Percentiles rank a stretch among this genome's conserved stretches.
These are phyloP conservation scores for Dimargaris cristalligena DNA, from an alignment of 192 early-diverging fungal species.

Conservation along the genomic window DNA sequence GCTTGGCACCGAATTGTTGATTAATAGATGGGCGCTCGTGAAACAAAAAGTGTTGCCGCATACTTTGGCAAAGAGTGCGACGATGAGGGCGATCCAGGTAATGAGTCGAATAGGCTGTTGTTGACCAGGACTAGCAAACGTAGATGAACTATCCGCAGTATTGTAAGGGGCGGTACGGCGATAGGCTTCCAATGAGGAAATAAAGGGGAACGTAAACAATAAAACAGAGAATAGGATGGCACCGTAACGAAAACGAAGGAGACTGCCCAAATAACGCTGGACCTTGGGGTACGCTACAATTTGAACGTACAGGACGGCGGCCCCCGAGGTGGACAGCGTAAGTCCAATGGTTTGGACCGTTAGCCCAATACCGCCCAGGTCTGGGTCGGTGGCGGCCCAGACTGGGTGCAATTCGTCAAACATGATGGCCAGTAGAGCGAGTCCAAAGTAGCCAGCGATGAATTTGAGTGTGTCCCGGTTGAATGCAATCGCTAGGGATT, in stretches of 20 bases:
- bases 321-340: background rate
- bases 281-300: background rate
- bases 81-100: background rate
- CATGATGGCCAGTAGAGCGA: background rate
- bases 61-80: background rate
- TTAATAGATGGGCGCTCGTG: background rate
- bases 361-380: background rate
- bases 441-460: too few relatives aligned
- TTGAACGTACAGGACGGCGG: background rate
- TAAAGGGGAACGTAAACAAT: too few relatives aligned
- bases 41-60: background rate
- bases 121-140: too few relatives aligned
- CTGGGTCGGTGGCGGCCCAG: background rate
- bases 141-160: too few relatives aligned
- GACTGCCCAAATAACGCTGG: background rate
- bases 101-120: too few relatives aligned
- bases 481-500: too few relatives aligned
- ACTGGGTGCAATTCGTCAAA: background rate
- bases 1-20: background rate
- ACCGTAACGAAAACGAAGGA: background rate
- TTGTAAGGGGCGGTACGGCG: too few relatives aligned
- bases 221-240: too few relatives aligned
- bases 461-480: too few relatives aligned
- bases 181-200: too few relatives aligned
- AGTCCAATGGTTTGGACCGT: background rate